Evolutionary conservation across 2,329 filamentous ascomycete genomes (phyloP), one percentile per base, ranked within the genome.

Genomic region (Colletotrichum sp.): DNA sequence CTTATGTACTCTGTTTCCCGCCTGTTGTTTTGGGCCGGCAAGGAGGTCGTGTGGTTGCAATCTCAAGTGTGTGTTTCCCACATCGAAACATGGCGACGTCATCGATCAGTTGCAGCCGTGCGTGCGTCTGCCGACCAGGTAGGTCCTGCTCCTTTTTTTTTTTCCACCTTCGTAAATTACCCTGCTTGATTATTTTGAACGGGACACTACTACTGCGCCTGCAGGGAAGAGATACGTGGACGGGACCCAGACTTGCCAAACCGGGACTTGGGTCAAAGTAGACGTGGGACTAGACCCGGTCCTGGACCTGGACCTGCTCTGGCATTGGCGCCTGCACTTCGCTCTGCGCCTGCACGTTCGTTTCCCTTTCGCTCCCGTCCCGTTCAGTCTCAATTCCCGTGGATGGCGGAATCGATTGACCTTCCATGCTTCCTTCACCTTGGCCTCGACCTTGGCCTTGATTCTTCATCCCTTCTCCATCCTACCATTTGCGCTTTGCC

Each of bases 51-150:
- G 39, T n/a, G 15, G 70, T 75, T 65, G 48, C 48, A 60, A 75
- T 69, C 16, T 60, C 44, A 76, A 70, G 32, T 22, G 48, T 34
- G 34, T 62, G 68, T 75, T 75, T 75, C 72, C 72, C 63, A 68
- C 74, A 10, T 76, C 71, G 64, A 76, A 76, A 75, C 71, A 75
- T 12, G 32, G 15, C 71, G 48, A 76, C 74, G 74, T 76, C 74
- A 76, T 76, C 71, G 60, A 65, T 44, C 60, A 71, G 28, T 26
- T 57, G 73, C 60, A 62, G 70, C 71, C 32, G 55, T 36, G 55
- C 28, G 26, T 57, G 32, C 28, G 64, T 34, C 55, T 59, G 13
- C 55, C 55, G 26, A 59, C 55, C 26, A 59, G 26, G 22, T 28
- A 52, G 44, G 63, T 34, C 34, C 55, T 60, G 48, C 36, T 68